Base-by-base conservation (phyloP, 148 eudicot genomes). In the Nyssa sinensis region DNA sequence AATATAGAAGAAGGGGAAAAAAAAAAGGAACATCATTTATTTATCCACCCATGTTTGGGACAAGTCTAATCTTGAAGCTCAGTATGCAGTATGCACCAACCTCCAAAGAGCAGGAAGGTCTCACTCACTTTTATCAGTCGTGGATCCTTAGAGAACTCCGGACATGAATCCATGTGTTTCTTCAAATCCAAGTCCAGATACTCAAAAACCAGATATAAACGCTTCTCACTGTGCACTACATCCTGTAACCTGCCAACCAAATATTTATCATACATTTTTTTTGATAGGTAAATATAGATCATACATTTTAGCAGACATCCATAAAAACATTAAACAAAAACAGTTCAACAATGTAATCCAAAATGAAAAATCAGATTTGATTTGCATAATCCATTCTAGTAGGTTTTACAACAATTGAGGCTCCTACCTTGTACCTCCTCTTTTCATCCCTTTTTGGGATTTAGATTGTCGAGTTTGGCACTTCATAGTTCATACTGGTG, bases 91-190 rank as follows among this genome's bases (percentile, higher is more conserved):
- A 58, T 49, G 24, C 41, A 66, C 37, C 53, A 70, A 57, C 53
- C 62, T 72, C 57, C 37, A 73, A 24, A 32, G 53, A 57, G 57
- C 69, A 72, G 64, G 75, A 85, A 77, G 70, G 25, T 71, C 83
- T 70, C 64, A 81, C 90, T 82, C 80, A 94, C 98, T 88, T 94
- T 92, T 24, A 92, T 81, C 61, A 89, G 75, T 9, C 89, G 91
- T 5, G 92, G 90, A 86, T 95, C 94, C 84, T 95, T 84, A 14
- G 94, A 84, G 75, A 95, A 92, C 30, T 92, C 97, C 49, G 98
- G 98, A 73, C 85, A 85, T 62, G 98, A 83, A 78, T 95, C 98
- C 97, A 95, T 95, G 81, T 95, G 94, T 70, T 94, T 94, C 92
- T 92, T 92, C 88, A 95, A 80, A 80, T 95, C 98, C 81, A 95